Evolutionary conservation across 805 yeast species (phyloP).

Genomic region (Saccharomycopsis fodiens): DNA sequence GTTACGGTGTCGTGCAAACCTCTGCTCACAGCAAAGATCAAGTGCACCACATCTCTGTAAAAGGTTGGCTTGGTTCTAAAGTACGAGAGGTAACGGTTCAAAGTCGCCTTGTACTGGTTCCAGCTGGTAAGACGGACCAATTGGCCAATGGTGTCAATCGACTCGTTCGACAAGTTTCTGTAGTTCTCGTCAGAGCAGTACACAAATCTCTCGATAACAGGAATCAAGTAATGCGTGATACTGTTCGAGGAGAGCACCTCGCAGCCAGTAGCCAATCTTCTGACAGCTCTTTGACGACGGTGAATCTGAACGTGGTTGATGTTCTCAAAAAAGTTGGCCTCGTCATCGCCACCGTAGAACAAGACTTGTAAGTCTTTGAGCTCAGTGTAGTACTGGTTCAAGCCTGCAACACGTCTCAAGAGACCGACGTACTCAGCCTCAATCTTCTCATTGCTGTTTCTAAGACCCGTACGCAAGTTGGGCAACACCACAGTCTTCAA

Average conservation of each 20-base stretch:
- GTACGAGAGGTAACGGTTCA: constrained; percentile 56
- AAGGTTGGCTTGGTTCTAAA: constrained; percentile 39
- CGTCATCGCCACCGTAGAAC: constrained; percentile 63
- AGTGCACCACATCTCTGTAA: constrained; percentile 48
- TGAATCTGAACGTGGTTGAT: constrained; percentile 77
- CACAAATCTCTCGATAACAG: constrained; percentile 78
- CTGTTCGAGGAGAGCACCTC: constrained; percentile 42
- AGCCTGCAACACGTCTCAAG: constrained; percentile 39
- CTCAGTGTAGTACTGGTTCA: constrained; percentile 43
- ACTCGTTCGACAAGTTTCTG: constrained; percentile 57
- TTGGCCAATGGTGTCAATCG: constrained; percentile 53
- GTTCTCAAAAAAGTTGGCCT: constrained; percentile 72
- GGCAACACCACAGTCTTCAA: constrained; percentile 57
- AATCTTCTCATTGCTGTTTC: constrained; percentile 40
- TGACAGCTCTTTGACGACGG: constrained; percentile 79
- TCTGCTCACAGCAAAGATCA: constrained; percentile 42
- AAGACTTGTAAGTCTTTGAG: constrained; percentile 61
- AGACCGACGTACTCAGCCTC: constrained; percentile 67
- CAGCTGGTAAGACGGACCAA: constrained; percentile 56
- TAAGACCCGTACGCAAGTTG: constrained; percentile 55
- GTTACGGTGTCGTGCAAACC: constrained; percentile 20
- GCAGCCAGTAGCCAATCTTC: constrained; percentile 47
- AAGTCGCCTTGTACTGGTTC: constrained; percentile 73
- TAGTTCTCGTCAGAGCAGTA: constrained; percentile 49
- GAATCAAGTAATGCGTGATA: constrained; percentile 74